Evolutionary conservation across 1,139 yeast genomes (phyloP), one percentile per base, ranked within the genome.

Genomic region (Candida neerlandica): DNA sequence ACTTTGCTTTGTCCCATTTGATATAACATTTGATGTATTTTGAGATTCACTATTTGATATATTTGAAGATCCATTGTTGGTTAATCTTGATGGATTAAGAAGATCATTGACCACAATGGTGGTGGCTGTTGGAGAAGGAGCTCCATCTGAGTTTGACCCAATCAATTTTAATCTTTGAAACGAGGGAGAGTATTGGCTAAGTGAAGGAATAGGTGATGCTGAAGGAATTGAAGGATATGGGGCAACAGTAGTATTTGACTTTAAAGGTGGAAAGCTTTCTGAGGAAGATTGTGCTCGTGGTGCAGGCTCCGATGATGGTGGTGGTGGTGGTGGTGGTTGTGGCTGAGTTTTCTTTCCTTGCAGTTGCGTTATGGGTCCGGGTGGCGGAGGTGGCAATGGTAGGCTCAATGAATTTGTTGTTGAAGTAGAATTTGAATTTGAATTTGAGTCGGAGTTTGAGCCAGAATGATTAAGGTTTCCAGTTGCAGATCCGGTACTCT

Each of bases 351-450:
- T 33, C 14, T 2, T 2, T 29, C n/a, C 15, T 29, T 33, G 37
- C 21, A 15, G 16, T n/a, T 12, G 37, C 5, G 37, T 12, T 33
- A 19, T 10, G 6, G 49, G 51, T 6, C 44, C 51, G 1, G 55
- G 33, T 3, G 54, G 51, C 4, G 49, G 53, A n/a, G 48, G 52
- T 11, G 54, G 54, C 23, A 51, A 44, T 6, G 52, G 54, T 9
- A 51, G 30, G 27, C 34, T 40, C 19, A 35, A 47, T 4, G 32
- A 18, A 42, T 43, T 48, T 2, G 27, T 23, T 23, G 27, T 23
- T 23, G 27, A 23, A 23, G 9, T 23, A 7, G 27, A 23, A 23
- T 4, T 21, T 21, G 23, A 4, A 21, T 23, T 23, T 23, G 27
- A 23, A 10, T 23, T 23, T 23, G 27, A 23, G 27, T 23, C 9